phyloP scores from a whole-genome alignment of 2,329 filamentous ascomycete genomes.

The Fusarium papillatum region DNA sequence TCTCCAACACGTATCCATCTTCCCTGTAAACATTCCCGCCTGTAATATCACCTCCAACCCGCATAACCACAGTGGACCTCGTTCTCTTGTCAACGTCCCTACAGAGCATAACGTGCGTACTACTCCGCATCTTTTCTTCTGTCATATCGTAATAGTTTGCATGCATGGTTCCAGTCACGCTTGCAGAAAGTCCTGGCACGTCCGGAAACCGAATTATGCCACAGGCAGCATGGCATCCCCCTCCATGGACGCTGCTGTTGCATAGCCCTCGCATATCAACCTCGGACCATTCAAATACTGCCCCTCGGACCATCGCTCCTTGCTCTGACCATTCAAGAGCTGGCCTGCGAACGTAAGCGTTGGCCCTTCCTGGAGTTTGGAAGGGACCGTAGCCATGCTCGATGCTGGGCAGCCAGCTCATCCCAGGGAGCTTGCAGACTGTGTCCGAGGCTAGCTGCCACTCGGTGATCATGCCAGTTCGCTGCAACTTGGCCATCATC shows the following conservation, averaged over 20 bases:
- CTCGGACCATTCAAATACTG: neutral
- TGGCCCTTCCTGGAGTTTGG: neutral
- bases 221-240: neutral
- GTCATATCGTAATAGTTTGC: neutral
- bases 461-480: neutral
- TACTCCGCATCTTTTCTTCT: neutral
- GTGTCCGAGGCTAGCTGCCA: neutral
- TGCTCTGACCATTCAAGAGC: neutral
- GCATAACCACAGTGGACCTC: neutral
- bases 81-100: neutral
- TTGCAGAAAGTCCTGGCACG: neutral
- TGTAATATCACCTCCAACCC: neutral
- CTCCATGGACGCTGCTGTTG: neutral
- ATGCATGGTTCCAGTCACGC: neutral
- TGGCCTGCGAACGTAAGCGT: neutral
- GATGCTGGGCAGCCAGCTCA: neutral
- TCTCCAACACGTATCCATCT: neutral
- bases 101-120: neutral
- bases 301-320: neutral
- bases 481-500: neutral
- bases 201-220: neutral
- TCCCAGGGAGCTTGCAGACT: neutral
- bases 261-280: neutral
- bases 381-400: neutral
- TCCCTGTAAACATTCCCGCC: neutral